Conservation (phyloP, 2,329 filamentous ascomycete genomes). For the Clonostachys sp. region DNA sequence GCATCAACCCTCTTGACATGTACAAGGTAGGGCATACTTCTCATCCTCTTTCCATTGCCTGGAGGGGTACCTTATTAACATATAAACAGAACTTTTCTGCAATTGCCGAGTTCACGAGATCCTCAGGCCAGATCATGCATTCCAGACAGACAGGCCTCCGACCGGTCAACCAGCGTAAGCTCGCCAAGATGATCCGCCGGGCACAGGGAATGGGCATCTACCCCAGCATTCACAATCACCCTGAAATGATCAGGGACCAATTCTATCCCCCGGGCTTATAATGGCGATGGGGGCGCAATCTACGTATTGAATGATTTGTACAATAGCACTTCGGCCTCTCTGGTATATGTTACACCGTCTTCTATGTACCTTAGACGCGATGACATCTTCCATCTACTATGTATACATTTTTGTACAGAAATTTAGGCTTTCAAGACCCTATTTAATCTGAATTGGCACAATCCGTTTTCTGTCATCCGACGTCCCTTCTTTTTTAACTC, state of each 20-base stretch:
- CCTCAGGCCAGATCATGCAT: slow-evolving; percentile 80
- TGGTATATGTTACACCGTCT: slow-evolving; percentile 12
- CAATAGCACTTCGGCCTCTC: slow-evolving; percentile 21
- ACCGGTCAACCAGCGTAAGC: slow-evolving; percentile 85
- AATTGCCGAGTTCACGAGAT: slow-evolving; percentile 82
- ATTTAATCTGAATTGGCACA: slow-evolving; percentile 43
- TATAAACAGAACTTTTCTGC: slow-evolving; percentile 79
- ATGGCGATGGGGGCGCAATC: slow-evolving; percentile 1
- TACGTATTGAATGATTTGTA: slow-evolving; percentile 16
- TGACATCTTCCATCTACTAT: slow-evolving; percentile 4
- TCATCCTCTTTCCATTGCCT: background rate
- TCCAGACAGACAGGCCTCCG: slow-evolving; percentile 72
- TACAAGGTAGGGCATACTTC: slow-evolving; percentile 67
- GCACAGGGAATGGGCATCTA: slow-evolving; percentile 87
- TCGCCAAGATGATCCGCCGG: slow-evolving; percentile 87
- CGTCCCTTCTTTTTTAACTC: slow-evolving; percentile 54
- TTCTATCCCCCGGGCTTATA: slow-evolving; percentile 15
- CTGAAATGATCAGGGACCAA: slow-evolving; percentile 61
- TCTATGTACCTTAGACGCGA: too few relatives aligned
- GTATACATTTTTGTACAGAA: slow-evolving; percentile 20
- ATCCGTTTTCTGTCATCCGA: slow-evolving; percentile 34
- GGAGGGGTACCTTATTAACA: background rate
- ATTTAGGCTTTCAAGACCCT: slow-evolving; percentile 40
- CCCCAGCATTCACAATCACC: slow-evolving; percentile 86
- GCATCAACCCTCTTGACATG: slow-evolving; percentile 74